Evolutionary conservation across 2,329 filamentous ascomycete species (phyloP).

Genomic region (Cercospora nicotianae): DNA sequence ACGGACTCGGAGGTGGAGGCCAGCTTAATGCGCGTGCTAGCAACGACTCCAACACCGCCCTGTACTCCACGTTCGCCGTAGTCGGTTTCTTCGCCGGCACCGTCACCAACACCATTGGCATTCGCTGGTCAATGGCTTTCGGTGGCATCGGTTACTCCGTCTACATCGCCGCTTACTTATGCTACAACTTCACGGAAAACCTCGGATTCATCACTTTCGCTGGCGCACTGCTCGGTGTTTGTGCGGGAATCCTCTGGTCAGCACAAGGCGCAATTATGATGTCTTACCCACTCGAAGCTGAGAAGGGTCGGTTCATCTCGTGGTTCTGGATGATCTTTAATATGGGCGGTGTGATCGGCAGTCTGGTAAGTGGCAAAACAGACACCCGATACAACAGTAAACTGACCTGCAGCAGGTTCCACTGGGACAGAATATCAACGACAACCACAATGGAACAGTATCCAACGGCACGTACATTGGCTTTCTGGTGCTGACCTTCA

Average conservation of each 20-base stretch:
- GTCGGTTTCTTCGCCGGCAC: constrained; percentile 67
- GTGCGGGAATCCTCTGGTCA: constrained; percentile 78
- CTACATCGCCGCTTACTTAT: constrained; percentile 70
- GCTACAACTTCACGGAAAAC: constrained; percentile 67
- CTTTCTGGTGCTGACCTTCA: constrained; percentile 79
- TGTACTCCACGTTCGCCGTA: constrained; percentile 71
- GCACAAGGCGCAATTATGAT: constrained; percentile 87
- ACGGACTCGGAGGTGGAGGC: constrained; percentile 53
- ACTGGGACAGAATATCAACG: constrained; percentile 70
- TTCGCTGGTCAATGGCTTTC: constrained; percentile 66
- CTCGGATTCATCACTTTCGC: constrained; percentile 73
- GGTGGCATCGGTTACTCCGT: constrained; percentile 76
- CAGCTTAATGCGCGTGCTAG: constrained; percentile 50
- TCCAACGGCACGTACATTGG: constrained; percentile 82
- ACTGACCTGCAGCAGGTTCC: constrained; percentile 55
- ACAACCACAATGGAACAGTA: constrained; percentile 53
- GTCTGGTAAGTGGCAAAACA: constrained; percentile 52
- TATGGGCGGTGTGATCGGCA: constrained; percentile 82
- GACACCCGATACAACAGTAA: neutral
- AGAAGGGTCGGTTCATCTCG: constrained; percentile 85
- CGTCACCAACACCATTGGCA: constrained; percentile 73
- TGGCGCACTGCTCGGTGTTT: constrained; percentile 73
- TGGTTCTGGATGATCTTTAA: constrained; percentile 97
- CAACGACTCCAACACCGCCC: constrained; percentile 67
- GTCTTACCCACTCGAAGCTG: constrained; percentile 76